phyloP scores from a whole-genome alignment of 140 eudicot genomes.

The Flaveria floridana region DNA sequence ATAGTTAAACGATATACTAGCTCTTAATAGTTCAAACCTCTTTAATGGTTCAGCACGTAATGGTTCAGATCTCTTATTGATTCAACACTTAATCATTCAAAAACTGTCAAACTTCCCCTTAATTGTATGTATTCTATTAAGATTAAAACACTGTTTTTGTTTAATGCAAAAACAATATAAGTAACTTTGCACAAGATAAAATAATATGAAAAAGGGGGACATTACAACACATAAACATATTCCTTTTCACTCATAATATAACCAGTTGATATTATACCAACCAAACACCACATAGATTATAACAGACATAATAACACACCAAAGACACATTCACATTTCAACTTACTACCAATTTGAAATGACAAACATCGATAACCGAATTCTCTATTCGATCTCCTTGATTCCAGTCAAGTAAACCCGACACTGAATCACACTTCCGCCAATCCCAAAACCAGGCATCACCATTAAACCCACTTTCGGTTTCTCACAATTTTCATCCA shows the following conservation, averaged over 20 bases:
- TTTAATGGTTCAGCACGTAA: too few species aligned
- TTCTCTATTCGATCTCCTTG: conserved; percentile 55
- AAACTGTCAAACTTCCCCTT: too few species aligned
- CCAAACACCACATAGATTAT: conserved; percentile 33
- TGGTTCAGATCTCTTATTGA: too few species aligned
- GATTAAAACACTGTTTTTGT: too few species aligned
- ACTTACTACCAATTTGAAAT: conserved; percentile 8
- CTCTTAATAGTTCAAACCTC: too few species aligned
- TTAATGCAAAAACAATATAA: neutral
- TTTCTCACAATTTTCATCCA: conserved; percentile 55
- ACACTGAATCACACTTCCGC: conserved; percentile 77
- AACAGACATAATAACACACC: conserved; percentile 27
- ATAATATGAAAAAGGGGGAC: neutral
- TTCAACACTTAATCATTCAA: too few species aligned
- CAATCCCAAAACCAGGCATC: conserved; percentile 95
- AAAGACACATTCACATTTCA: conserved; percentile 29
- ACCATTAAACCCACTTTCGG: conserved; percentile 89
- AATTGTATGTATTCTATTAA: too few species aligned
- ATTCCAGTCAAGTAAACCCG: conserved; percentile 77
- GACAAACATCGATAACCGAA: neutral
- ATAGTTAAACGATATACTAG: too few species aligned
- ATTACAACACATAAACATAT: conserved; percentile 19
- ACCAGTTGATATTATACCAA: conserved; percentile 24
- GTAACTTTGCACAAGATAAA: neutral
- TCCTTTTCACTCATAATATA: conserved; percentile 33